Base-by-base conservation (phyloP, 139 green algal species). In the Monoraphidium neglectum region DNA sequence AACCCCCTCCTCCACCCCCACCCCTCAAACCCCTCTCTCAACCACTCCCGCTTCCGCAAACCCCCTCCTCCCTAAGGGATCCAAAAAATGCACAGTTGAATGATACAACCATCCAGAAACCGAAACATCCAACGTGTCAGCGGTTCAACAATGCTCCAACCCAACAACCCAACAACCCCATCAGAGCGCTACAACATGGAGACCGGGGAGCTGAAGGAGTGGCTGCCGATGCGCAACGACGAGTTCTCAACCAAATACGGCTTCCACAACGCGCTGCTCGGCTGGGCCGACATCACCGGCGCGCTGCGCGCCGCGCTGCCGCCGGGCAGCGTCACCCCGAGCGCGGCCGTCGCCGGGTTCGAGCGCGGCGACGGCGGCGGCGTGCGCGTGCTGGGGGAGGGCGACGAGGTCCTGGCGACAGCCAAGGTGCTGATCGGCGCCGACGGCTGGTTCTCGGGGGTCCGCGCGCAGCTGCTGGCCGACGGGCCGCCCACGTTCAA, bases 261-360 rank as follows among this genome's bases (percentile, higher is more conserved):
- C 36, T 77, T 68, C 57, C 26, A 43, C 38, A 69, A 69, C 38
- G 57, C 70, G 1, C 38, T 77, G 70, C 56, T 77, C 3, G 70
- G 70, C 3, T 77, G 70, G 70, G 57, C 56, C 24, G 70, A 77
- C 70, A 77, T 77, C 57, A 77, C 70, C 23, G 36, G 26, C 32
- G 56, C 70, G 5, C 70, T 77, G 10, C n/a, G 28, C 16, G 37
- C 56, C 6, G 56, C 36, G 23, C 70, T 77, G 26, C 56, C 70
- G 1, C 35, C 51, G 26, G 57, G 28, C 38, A 49, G n/a, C 1
- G 54, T 77, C 57, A 68, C 35, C 28, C 26, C n/a, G 37, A 49
- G 57, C 70, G 67, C 54, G 54, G 26, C 70, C 2, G 38, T 77
- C 10, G 51, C 70, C 57, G 70, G 24, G 33, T 77, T 47, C 38